A percentile compares a stretch with the other conserved stretches of the same genome.
Evolutionary conservation across 2,329 filamentous ascomycete species (phyloP).

Genomic region (Emericellopsis atlantica): DNA sequence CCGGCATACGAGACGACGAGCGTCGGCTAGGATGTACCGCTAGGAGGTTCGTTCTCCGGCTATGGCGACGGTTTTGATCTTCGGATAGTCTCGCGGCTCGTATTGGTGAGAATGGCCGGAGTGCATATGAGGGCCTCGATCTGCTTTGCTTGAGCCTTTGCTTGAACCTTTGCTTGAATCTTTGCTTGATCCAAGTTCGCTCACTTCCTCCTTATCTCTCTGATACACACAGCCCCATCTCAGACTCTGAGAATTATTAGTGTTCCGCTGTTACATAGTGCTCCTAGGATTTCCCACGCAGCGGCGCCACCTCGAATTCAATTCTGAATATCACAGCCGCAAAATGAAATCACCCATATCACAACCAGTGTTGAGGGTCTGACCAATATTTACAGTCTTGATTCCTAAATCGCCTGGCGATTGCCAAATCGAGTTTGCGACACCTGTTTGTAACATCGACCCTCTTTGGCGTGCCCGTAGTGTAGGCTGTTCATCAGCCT

Average conservation of each 20-base stretch:
- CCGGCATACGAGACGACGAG: no score
- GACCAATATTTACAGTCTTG: constrained; percentile 35
- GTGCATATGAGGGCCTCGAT: constrained; percentile 42
- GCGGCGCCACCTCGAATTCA: constrained; percentile 23
- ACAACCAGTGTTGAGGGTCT: constrained; percentile 44
- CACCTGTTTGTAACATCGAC: constrained; percentile 43
- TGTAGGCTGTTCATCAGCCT: constrained; percentile 12
- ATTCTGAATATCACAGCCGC: neutral
- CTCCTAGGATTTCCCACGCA: constrained; percentile 49
- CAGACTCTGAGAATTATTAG: constrained; percentile 37
- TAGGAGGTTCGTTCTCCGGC: constrained; percentile 39
- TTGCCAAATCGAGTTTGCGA: constrained; percentile 38
- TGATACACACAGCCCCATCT: constrained; percentile 31
- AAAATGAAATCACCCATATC: constrained; percentile 39
- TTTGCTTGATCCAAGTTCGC: no score
- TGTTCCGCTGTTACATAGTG: constrained; percentile 44
- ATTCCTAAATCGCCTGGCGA: constrained; percentile 39
- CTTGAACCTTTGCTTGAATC: no score
- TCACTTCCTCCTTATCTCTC: constrained; percentile 3
- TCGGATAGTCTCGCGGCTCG: constrained; percentile 29
- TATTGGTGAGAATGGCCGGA: constrained; percentile 40
- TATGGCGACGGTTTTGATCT: constrained; percentile 37
- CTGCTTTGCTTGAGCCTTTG: constrained; percentile 15
- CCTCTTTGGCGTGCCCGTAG: constrained; percentile 43
- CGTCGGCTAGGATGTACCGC: constrained; percentile 10